Evolutionary conservation across 768 basidiomycete species (phyloP).

Genomic region (Suillus plorans): DNA sequence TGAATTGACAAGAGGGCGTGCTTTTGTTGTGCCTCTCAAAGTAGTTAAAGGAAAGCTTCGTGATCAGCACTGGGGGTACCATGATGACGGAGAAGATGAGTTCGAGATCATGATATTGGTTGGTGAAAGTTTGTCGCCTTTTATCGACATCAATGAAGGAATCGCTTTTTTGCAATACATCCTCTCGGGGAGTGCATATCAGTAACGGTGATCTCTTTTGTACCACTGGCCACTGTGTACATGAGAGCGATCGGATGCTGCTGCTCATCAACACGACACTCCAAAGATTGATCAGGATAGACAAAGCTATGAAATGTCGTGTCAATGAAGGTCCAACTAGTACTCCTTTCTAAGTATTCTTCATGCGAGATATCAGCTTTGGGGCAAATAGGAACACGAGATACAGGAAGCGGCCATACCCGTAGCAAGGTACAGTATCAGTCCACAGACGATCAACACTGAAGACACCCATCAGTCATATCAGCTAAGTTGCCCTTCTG

Average conservation of each 20-base stretch:
- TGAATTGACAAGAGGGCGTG: background rate
- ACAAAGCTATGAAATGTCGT: background rate
- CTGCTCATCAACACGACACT: background rate
- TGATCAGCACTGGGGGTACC: background rate
- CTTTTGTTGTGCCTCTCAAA: background rate
- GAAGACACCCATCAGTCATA: background rate
- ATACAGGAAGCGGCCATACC: background rate
- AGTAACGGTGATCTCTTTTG: background rate
- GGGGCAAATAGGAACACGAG: background rate
- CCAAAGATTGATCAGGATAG: background rate
- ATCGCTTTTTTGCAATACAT: too few relatives aligned
- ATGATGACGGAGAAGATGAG: background rate
- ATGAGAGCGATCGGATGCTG: background rate
- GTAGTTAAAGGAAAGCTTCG: background rate
- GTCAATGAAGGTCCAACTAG: background rate
- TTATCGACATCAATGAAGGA: too few relatives aligned
- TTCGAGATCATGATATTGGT: background rate
- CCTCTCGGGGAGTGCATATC: background rate
- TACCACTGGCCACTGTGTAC: background rate
- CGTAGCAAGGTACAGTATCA: background rate
- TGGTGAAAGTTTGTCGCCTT: background rate
- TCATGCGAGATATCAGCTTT: background rate
- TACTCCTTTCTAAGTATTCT: background rate
- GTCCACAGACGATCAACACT: background rate
- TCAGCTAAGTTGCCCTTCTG: slow-evolving; percentile 22